Evolutionary conservation across 305 asterid genomes (phyloP).

Genomic region (Ajuga reptans): DNA sequence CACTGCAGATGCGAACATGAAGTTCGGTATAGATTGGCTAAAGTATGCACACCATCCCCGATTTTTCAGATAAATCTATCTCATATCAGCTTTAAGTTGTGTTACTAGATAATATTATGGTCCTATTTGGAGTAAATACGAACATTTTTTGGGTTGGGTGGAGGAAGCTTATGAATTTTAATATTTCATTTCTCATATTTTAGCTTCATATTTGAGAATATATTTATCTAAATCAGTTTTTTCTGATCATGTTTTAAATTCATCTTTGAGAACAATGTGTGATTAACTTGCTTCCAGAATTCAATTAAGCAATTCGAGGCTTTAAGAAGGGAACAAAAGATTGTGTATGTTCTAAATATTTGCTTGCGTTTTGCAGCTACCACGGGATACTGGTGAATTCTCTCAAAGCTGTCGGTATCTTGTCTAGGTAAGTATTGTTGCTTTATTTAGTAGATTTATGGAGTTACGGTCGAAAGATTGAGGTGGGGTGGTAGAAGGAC

Average conservation of each 20-base stretch:
- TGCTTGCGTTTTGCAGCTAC: conserved; percentile 48
- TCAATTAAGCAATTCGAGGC: neutral
- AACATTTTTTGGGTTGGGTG: neutral
- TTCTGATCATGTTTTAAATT: neutral
- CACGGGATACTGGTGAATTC: conserved; percentile 69
- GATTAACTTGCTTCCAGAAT: neutral
- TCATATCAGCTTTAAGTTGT: neutral
- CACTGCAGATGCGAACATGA: conserved; percentile 36
- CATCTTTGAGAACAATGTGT: neutral
- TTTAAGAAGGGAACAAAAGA: neutral
- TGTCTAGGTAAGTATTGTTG: conserved; percentile 47
- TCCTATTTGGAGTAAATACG: neutral
- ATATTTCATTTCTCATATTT: neutral
- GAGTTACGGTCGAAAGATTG: too few relatives aligned
- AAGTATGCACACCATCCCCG: conserved; percentile 41
- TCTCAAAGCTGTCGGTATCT: conserved; percentile 48
- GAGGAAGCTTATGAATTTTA: neutral
- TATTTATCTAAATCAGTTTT: neutral
- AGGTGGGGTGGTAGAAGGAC: too few relatives aligned
- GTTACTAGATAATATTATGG: neutral
- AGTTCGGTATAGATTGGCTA: conserved; percentile 65
- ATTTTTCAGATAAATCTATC: conserved; percentile 6
- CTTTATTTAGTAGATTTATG: neutral
- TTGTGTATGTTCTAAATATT: conserved; percentile 20
- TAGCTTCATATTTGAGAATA: neutral